Evolutionary conservation across 2,329 filamentous ascomycete genomes (phyloP).

Genomic region (Pestalotiopsis sp.): DNA sequence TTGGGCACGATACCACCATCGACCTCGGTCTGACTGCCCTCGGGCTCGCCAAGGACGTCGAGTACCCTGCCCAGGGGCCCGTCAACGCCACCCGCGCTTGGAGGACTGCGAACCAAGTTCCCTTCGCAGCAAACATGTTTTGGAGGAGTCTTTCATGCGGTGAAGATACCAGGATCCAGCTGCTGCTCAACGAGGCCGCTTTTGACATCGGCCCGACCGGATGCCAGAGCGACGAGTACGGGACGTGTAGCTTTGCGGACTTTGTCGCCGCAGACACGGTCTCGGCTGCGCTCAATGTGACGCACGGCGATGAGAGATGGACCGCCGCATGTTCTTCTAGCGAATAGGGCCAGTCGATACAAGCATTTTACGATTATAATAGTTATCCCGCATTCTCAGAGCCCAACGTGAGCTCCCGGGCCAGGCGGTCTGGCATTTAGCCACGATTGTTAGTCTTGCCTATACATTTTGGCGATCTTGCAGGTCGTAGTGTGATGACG

Average conservation of each 20-base stretch:
- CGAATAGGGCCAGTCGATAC: not conserved
- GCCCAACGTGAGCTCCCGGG: no score
- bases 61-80: slow-evolving; percentile 21
- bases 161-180: slow-evolving; percentile 20
- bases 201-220: slow-evolving; percentile 22
- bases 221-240: slow-evolving; percentile 23
- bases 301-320: slow-evolving; percentile 23
- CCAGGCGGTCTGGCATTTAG: no score
- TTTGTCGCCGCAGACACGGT: slow-evolving; percentile 20
- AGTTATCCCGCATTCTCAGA: no score
- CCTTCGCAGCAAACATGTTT: slow-evolving; percentile 25
- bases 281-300: slow-evolving; percentile 20
- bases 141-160: slow-evolving; percentile 22
- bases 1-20: slow-evolving; percentile 27
- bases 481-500: no score
- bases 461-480: no score
- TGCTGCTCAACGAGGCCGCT: slow-evolving; percentile 25
- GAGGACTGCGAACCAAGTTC: slow-evolving; percentile 22
- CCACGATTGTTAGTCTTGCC: no score
- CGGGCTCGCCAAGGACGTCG: slow-evolving; percentile 20
- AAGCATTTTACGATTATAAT: no score
- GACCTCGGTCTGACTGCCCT: slow-evolving; percentile 23
- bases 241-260: slow-evolving; percentile 21
- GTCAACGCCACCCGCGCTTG: slow-evolving; percentile 20
- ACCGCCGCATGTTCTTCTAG: slow-evolving; percentile 15